Evolutionary conservation across 345 rosid species (phyloP).

Genomic region (Mallotus nudiflorus): DNA sequence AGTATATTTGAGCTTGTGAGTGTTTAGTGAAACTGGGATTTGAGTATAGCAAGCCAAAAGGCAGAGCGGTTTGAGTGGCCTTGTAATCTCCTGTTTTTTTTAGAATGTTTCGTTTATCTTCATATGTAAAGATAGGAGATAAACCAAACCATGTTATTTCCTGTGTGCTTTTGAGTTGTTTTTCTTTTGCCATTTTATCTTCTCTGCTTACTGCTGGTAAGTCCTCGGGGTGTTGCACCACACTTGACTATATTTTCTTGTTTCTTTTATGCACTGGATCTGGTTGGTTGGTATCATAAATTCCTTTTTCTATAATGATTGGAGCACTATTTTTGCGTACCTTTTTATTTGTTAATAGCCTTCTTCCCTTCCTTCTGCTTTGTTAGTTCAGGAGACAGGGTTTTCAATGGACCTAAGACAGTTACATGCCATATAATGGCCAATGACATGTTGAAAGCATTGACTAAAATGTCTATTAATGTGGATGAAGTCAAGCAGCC

Average conservation of each 20-base stretch:
- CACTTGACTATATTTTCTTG: not conserved
- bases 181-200: too few relatives aligned
- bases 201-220: too few relatives aligned
- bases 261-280: slow-evolving; percentile 7
- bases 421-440: slow-evolving; percentile 72
- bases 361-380: slow-evolving; percentile 9
- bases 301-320: not conserved
- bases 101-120: too few relatives aligned
- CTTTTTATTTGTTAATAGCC: slow-evolving; percentile 28
- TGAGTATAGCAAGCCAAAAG: too few relatives aligned
- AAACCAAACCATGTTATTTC: too few relatives aligned
- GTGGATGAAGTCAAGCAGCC: slow-evolving; percentile 33
- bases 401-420: slow-evolving; percentile 60
- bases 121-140: too few relatives aligned
- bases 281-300: not conserved
- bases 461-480: slow-evolving; percentile 37
- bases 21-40: too few relatives aligned
- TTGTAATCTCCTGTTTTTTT: too few relatives aligned
- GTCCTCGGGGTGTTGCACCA: too few relatives aligned
- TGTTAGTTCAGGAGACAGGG: slow-evolving; percentile 65
- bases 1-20: too few relatives aligned
- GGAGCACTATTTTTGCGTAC: slow-evolving; percentile 15
- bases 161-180: too few relatives aligned
- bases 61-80: too few relatives aligned
- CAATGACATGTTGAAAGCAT: slow-evolving; percentile 58